Base-by-base conservation (phyloP, 768 basidiomycete species). In the Rhizopogon vinicolor region DNA sequence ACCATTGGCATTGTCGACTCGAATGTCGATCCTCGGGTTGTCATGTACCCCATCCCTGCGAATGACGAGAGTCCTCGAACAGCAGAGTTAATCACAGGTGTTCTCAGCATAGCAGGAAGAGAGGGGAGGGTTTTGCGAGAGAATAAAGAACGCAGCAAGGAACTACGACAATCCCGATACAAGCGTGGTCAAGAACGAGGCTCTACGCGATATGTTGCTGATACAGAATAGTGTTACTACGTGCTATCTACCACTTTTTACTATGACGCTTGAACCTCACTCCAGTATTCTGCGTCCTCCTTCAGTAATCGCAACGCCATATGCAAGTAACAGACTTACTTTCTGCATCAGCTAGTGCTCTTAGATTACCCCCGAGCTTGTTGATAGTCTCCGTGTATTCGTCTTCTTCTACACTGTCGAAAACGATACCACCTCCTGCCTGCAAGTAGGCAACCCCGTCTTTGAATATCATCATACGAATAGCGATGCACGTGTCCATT, bases 401-500 rank as follows among this genome's bases (percentile, higher is more conserved):
- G n/a, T 97, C 95, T 66, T 96, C 90, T 68, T 99, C 97, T 16
- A 93, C 87, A 62, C 92, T 94, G 70, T 99, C 97, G 61, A 87
- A 93, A 9, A 99, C 97, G 61, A 99, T 97, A 1, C 96, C 96
- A 52, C 96, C 97, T 6, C 96, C 94, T 39, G 97, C 97, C 68
- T 98, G 95, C 44, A 98, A 74, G 69, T 98, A 98, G 19, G 84
- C 91, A 18, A 85, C 77, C 2, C 94, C 93, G 61, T 94, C 82
- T 72, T 97, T 98, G 79, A 97, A 98, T 1, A 87, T 83, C 93
- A 98, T 98, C 5, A 95, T 98, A 33, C 97, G 85, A 63, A 99
- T 98, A 5, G 97, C 96, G 64, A 99, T 99, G 73, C 96, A 98
- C 0, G 93, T 97, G 69, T 99, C 97, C 89, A 98, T 93, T 65